Evolutionary conservation across 1,284 basidiomycete genomes (phyloP).

Genomic region (Tremellales sp.): DNA sequence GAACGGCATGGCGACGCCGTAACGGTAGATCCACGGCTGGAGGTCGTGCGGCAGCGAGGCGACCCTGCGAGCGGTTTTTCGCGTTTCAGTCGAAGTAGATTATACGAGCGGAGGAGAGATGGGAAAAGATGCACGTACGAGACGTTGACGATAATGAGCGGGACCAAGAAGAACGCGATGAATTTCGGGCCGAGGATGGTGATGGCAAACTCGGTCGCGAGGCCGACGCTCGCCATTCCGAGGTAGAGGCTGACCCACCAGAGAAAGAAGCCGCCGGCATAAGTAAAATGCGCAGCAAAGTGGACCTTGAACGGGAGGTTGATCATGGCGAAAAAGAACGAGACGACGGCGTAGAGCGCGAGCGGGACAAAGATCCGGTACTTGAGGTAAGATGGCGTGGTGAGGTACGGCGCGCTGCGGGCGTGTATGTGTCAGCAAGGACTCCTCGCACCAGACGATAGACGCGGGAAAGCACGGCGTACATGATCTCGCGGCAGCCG

Average conservation of each 20-base stretch:
- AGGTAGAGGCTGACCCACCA: slow-evolving; percentile 71
- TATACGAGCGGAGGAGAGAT: background rate
- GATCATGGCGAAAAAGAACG: slow-evolving; percentile 63
- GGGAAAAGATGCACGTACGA: slow-evolving; percentile 43
- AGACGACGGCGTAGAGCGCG: slow-evolving; percentile 59
- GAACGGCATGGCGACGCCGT: slow-evolving; percentile 61
- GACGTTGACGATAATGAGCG: slow-evolving; percentile 64
- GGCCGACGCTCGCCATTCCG: slow-evolving; percentile 45
- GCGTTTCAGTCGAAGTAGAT: background rate
- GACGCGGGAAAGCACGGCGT: no score
- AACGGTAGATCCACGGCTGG: slow-evolving; percentile 61
- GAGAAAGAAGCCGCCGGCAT: slow-evolving; percentile 61
- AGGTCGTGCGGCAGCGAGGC: slow-evolving; percentile 60
- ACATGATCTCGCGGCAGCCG: slow-evolving; percentile 50
- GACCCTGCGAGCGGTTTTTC: slow-evolving; percentile 39
- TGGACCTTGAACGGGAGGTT: slow-evolving; percentile 60
- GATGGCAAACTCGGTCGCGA: slow-evolving; percentile 57
- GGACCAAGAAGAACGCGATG: slow-evolving; percentile 43
- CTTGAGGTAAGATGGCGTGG: slow-evolving; percentile 55
- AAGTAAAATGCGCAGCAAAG: slow-evolving; percentile 46
- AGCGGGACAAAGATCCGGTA: slow-evolving; percentile 59
- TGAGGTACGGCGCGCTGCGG: slow-evolving; percentile 51
- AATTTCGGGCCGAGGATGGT: slow-evolving; percentile 45
- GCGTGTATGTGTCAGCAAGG: background rate
- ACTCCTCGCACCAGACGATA: slow-evolving; percentile 1